phyloP scores from a whole-genome alignment of 169 alveolate species.

The Eimeria praecox region DNA sequence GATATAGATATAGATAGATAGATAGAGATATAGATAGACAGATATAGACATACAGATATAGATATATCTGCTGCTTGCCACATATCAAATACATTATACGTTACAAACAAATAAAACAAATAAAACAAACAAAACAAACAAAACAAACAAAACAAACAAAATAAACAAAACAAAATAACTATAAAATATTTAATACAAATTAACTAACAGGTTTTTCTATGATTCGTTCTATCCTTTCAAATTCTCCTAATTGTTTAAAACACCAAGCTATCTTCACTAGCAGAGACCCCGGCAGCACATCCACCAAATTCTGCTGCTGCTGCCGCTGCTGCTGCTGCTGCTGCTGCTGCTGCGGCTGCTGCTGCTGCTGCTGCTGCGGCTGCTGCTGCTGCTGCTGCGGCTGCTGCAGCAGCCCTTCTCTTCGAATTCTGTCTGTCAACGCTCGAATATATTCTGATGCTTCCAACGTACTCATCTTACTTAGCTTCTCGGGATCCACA shows the following conservation, averaged over 20 bases:
- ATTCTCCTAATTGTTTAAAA: slow-evolving; percentile 24
- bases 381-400: slow-evolving; percentile 23
- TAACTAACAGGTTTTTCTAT: not conserved
- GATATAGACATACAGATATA: too few species aligned
- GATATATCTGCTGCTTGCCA: too few species aligned
- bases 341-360: not conserved
- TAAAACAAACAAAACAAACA: too few species aligned
- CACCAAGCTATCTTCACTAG: slow-evolving; percentile 34
- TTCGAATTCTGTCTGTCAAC: not conserved
- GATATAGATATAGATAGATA: too few species aligned
- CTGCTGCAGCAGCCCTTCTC: too few species aligned
- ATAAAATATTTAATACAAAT: not conserved
- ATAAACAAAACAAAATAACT: too few species aligned
- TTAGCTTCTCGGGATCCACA: not conserved
- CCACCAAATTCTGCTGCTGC: too few species aligned
- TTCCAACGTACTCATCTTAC: not conserved
- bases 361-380: slow-evolving; percentile 26
- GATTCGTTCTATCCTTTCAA: not conserved
- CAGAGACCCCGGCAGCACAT: slow-evolving; percentile 20
- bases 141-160: too few species aligned
- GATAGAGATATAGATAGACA: too few species aligned
- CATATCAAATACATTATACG: too few species aligned
- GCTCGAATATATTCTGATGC: not conserved
- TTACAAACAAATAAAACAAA: too few species aligned
- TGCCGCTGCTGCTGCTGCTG: not conserved